A percentile compares a stretch with the other conserved stretches of the same genome.
Evolutionary conservation across 345 rosid species (phyloP).

Genomic region (Euphorbia lathyris): DNA sequence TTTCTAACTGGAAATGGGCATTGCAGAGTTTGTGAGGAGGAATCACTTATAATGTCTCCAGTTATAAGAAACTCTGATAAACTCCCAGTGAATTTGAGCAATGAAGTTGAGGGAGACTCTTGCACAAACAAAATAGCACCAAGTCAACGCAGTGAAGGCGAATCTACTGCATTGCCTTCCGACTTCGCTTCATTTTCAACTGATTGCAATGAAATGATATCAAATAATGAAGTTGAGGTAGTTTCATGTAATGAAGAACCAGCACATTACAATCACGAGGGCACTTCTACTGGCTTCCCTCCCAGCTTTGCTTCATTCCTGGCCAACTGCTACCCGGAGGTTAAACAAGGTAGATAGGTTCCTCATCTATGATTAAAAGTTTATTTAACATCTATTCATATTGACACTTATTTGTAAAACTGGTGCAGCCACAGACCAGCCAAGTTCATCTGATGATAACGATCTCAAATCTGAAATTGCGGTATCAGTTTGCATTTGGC

Average conservation of each 20-base stretch:
- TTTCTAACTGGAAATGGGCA: constrained; percentile 15
- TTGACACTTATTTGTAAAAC: constrained; percentile 19
- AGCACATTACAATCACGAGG: constrained; percentile 21
- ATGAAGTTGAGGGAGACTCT: constrained; percentile 40
- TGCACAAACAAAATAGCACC: constrained; percentile 23
- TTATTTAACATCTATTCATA: constrained; percentile 9
- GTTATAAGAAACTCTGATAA: constrained; percentile 30
- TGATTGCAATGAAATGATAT: constrained; percentile 35
- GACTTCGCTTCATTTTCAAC: constrained; percentile 66
- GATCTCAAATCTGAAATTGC: constrained; percentile 67
- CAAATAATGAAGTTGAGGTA: constrained; percentile 39
- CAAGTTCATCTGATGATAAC: constrained; percentile 31
- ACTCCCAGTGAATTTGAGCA: constrained; percentile 31
- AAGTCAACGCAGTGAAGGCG: constrained; percentile 27
- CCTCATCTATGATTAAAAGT: constrained; percentile 3
- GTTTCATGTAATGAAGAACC: constrained; percentile 30
- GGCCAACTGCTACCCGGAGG: constrained; percentile 47
- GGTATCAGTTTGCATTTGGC: constrained; percentile 39
- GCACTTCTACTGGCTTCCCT: constrained; percentile 42
- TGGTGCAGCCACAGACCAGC: constrained; percentile 36
- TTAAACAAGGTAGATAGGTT: constrained; percentile 44
- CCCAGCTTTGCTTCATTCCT: constrained; percentile 81
- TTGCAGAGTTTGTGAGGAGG: constrained; percentile 43
- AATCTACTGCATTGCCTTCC: constrained; percentile 50
- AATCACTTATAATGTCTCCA: constrained; percentile 24